Evolutionary conservation across 805 yeast species (phyloP), one percentile per base, ranked within the genome.

Genomic region (Yarrowia sp.): DNA sequence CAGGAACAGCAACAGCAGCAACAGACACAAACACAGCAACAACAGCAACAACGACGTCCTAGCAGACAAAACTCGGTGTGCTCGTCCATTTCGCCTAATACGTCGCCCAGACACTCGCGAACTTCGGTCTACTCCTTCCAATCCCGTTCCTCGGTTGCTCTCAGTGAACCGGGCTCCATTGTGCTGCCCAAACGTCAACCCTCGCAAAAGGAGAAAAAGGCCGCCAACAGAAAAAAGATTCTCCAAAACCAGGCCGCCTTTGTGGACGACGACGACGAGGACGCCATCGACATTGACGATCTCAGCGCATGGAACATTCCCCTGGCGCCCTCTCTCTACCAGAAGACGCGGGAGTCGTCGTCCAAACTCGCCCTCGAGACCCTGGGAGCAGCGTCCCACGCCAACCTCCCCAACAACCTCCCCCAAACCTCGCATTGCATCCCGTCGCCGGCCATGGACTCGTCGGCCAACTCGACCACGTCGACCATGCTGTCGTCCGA

Each of bases 301-400:
- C 77, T 82, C 26, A 80, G 83, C 26, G 84, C 88, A 70, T 88
- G 80, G 77, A 88, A 89, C 72, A 89, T 89, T 19, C 92, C 92
- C 2, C 77, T 86, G 66, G 82, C 89, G 0, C 87, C 86, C 59
- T 83, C 89, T 0, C 76, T 87, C 19, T 79, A 75, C 53, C 76
- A 79, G 16, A 76, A 78, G 69, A 74, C 77, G 1, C 40, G 56
- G 4, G 46, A 63, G 56, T 48, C 56, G 26, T 48, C 55, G 9
- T 63, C 67, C 40, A 63, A 48, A 16, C 46, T 48, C 36, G 67
- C 56, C 4, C 65, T 59, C 14, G 65, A 59, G 26, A 59, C 65
- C 16, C 42, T 59, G 5, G 65, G 65, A 10, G 65, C 65, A 2
- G 65, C 65, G 8, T 59, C 65, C n/a, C 65, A 59, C n/a, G 8